phyloP scores from a whole-genome alignment of 768 basidiomycete species.

The Pulveroboletus sp. region DNA sequence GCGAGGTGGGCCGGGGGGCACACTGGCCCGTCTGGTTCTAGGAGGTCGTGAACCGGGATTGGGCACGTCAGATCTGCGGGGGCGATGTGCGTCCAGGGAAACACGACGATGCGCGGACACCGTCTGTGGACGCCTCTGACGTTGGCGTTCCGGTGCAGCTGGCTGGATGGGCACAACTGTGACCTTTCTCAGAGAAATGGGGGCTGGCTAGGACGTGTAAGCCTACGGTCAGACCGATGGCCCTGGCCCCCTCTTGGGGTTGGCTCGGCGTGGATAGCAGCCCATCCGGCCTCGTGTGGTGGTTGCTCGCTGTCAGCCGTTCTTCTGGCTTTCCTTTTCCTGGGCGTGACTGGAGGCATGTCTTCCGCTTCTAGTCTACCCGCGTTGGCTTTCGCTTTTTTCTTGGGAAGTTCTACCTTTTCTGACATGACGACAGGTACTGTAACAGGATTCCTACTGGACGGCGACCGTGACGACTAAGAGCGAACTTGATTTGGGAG shows the following conservation, averaged over 20 bases:
- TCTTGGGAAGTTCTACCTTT: conserved; percentile 20
- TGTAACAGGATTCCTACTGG: conserved; percentile 7
- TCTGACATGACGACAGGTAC: conserved; percentile 23
- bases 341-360: conserved; percentile 12
- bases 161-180: conserved; percentile 21
- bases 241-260: conserved; percentile 19
- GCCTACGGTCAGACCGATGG: conserved; percentile 27
- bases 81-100: conserved; percentile 24
- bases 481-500: conserved; percentile 25
- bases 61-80: conserved; percentile 20
- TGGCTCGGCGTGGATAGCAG: conserved; percentile 11
- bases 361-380: conserved; percentile 16
- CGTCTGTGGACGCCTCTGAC: conserved; percentile 20
- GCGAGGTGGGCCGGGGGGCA: conserved; percentile 33
- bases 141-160: conserved; percentile 22
- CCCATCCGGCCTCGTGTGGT: conserved; percentile 11
- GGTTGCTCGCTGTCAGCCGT: conserved; percentile 9
- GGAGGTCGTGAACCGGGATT: conserved; percentile 21
- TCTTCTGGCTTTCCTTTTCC: conserved; percentile 27
- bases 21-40: conserved; percentile 22
- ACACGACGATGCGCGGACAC: conserved; percentile 22
- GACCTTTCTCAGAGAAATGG: conserved; percentile 6
- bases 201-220: not conserved
- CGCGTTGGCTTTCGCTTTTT: conserved; percentile 17
- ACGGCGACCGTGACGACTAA: conserved; percentile 11